Evolutionary conservation across 2,329 filamentous ascomycete genomes (phyloP), one percentile per base, ranked within the genome.

Genomic region (Hawksworthiomyces lignivorus): DNA sequence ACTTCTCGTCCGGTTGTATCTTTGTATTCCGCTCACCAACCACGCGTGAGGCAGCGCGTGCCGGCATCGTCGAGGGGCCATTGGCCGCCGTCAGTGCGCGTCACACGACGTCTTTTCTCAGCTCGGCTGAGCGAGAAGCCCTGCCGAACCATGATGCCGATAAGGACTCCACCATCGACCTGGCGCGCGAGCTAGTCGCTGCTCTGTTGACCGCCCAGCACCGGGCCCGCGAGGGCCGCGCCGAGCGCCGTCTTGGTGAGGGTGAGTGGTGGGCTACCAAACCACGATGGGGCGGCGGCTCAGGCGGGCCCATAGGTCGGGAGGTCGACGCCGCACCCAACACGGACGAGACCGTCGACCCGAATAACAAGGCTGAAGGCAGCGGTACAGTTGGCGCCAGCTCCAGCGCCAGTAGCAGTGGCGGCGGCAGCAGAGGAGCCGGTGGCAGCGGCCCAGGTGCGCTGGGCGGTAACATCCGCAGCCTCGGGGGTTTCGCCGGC

Each of bases 171-270:
- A 62, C 72, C 22, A 64, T 79, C 30, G 82, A 83, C 53, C 65
- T 82, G 18, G 73, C 73, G 0, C 68, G 77, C 26, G 80, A 83
- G 55, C 56, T 82, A 0, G 62, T 79, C 21, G 75, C 77, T 4
- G 70, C 75, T 0, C 62, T 84, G 4, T 63, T 80, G 35, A 77
- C 77, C 7, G 79, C 79, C 0, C 80, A 84, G 54, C 77, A 82
- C 48, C 73, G 79, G 15, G 67, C 70, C 10, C 73, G 78, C 12
- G 69, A 80, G 49, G 73, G 73, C 24, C 72, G 68, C 43, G 58
- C 58, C 0, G 79, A 82, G 56, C 66, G 64, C 38, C 66, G 72
- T 1, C 69, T 79, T 43, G 78, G 77, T 2, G 67, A 77, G 40
- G 71, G 65, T 15, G 62, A 71, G 46, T 82, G 78, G 78, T 82